phyloP scores from a whole-genome alignment of 805 yeast genomes.

The Torulaspora quercuum region DNA sequence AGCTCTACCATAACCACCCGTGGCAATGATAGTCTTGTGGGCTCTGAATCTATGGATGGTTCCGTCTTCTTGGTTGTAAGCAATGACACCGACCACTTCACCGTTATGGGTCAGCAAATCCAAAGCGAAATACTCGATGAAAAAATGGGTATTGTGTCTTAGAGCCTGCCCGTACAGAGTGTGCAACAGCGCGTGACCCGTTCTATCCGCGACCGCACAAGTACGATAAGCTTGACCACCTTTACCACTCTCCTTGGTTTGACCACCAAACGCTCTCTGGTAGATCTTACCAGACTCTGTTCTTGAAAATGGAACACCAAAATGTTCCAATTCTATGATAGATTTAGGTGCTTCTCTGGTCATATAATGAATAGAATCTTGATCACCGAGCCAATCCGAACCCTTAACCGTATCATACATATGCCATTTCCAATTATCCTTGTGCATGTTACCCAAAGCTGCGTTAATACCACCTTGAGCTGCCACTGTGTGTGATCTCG shows the following conservation, averaged over 20 bases:
- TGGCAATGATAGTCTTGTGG: conserved; percentile 93
- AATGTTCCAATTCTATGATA: conserved; percentile 94
- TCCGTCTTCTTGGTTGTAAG: conserved; percentile 98
- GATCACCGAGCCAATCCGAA: conserved; percentile 99
- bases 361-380: conserved; percentile 98
- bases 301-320: conserved; percentile 97
- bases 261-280: conserved; percentile 99
- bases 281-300: conserved; percentile 94
- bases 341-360: conserved; percentile 96
- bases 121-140: conserved; percentile 94
- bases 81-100: conserved; percentile 93
- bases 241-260: conserved; percentile 89
- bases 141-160: conserved; percentile 95
- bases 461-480: conserved; percentile 99
- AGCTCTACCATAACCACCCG: conserved; percentile 98
- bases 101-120: conserved; percentile 94
- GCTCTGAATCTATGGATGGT: conserved; percentile 97
- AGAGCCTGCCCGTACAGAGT: conserved; percentile 94
- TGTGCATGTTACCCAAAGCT: conserved; percentile 97
- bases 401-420: conserved; percentile 99
- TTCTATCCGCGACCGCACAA: conserved; percentile 99
- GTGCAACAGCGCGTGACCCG: conserved; percentile 96
- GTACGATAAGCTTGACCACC: conserved; percentile 99
- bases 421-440: conserved; percentile 99
- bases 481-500: conserved; percentile 98